Conservation (phyloP, 768 basidiomycete genomes). For the Lactarius psammicola region DNA sequence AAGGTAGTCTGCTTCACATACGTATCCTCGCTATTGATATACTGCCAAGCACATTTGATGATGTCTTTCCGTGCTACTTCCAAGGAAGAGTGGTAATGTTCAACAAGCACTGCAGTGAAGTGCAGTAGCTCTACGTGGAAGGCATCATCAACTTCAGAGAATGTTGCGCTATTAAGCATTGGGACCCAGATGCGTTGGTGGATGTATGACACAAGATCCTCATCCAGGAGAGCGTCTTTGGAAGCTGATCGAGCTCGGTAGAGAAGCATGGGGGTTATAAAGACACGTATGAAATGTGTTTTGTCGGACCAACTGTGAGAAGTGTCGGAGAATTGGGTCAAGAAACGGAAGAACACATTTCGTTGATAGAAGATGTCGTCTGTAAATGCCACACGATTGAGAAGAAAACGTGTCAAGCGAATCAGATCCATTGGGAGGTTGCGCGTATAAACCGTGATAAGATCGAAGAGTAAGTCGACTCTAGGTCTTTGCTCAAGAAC, state of each 20-base stretch:
- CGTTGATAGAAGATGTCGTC: constrained; percentile 68
- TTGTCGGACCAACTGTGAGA: constrained; percentile 72
- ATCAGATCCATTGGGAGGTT: constrained; percentile 80
- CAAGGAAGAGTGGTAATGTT: constrained; percentile 77
- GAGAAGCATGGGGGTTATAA: constrained; percentile 84
- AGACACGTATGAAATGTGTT: constrained; percentile 70
- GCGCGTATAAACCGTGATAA: constrained; percentile 77
- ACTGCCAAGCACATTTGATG: constrained; percentile 91
- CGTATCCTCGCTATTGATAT: constrained; percentile 80
- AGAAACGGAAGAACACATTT: constrained; percentile 81
- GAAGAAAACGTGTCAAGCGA: constrained; percentile 79
- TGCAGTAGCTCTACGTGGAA: constrained; percentile 91
- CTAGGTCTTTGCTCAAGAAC: constrained; percentile 68
- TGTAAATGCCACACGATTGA: constrained; percentile 76
- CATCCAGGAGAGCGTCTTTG: constrained; percentile 64
- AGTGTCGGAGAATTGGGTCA: constrained; percentile 75
- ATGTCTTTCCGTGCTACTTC: constrained; percentile 85
- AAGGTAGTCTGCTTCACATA: constrained; percentile 93
- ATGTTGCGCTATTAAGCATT: constrained; percentile 53
- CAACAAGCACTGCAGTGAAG: constrained; percentile 84
- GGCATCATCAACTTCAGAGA: constrained; percentile 69
- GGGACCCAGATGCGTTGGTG: constrained; percentile 81
- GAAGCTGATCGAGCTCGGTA: constrained; percentile 60
- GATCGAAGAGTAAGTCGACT: constrained; percentile 85
- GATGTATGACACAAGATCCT: constrained; percentile 65